Conservation (phyloP, 1,139 yeast species). For the Ashbya aceris region DNA sequence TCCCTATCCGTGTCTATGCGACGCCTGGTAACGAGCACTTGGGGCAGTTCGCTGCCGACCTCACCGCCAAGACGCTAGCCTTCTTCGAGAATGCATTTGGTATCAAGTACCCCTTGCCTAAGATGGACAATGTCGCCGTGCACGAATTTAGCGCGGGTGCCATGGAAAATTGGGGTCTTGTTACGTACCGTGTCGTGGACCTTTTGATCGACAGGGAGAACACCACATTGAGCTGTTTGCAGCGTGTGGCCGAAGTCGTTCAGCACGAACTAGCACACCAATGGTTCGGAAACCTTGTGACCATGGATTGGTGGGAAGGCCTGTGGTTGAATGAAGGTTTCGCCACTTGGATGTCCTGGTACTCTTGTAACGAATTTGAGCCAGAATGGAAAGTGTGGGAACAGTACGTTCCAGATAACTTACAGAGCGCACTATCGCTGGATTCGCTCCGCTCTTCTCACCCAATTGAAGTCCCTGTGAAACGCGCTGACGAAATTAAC, state of each 20-base stretch:
- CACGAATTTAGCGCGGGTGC: slow-evolving; percentile 83
- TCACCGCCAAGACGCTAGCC: slow-evolving; percentile 66
- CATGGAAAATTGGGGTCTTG: slow-evolving; percentile 88
- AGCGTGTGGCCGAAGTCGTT: slow-evolving; percentile 78
- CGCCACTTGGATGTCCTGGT: slow-evolving; percentile 74
- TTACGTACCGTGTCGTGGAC: slow-evolving; percentile 76
- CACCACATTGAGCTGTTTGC: slow-evolving; percentile 59
- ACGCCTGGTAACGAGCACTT: slow-evolving; percentile 62
- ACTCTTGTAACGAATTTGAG: slow-evolving; percentile 52
- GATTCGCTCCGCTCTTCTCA: slow-evolving; percentile 69
- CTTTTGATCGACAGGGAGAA: slow-evolving; percentile 57
- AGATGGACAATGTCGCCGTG: slow-evolving; percentile 74
- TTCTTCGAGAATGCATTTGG: slow-evolving; percentile 66
- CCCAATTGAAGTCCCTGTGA: slow-evolving; percentile 70
- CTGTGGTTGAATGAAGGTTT: slow-evolving; percentile 79
- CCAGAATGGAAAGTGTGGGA: slow-evolving; percentile 70
- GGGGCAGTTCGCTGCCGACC: slow-evolving; percentile 60
- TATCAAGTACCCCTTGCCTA: slow-evolving; percentile 69
- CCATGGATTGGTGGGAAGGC: slow-evolving; percentile 85
- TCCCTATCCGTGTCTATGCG: slow-evolving; percentile 76
- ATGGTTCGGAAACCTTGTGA: slow-evolving; percentile 77
- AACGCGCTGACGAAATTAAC: slow-evolving; percentile 64
- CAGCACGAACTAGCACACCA: slow-evolving; percentile 87
- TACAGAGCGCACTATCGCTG: slow-evolving; percentile 53
- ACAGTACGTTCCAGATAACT: slow-evolving; percentile 48